A percentile compares a stretch with the other conserved stretches of the same genome.
Evolutionary conservation across 495 filamentous ascomycete species (phyloP).

Genomic region (Neurospora tetrasperma): DNA sequence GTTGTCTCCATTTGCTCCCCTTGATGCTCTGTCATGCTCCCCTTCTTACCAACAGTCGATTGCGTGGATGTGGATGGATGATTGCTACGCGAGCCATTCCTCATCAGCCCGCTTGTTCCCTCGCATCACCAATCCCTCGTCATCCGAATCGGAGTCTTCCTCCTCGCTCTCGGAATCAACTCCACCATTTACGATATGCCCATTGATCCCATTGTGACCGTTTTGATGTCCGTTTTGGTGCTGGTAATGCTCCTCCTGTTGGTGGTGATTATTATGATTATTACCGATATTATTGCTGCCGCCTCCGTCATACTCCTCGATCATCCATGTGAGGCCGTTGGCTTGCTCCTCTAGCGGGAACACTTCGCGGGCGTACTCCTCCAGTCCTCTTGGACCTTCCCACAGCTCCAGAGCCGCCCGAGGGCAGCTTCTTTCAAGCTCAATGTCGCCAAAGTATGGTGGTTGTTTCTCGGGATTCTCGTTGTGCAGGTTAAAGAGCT

Average conservation of each 20-base stretch:
- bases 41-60: neutral
- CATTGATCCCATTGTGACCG: conserved; percentile 6
- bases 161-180: conserved; percentile 8
- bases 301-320: conserved; percentile 29
- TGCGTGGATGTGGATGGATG: neutral
- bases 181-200: neutral
- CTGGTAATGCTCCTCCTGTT: neutral
- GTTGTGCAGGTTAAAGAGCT: conserved; percentile 49
- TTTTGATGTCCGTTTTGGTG: conserved; percentile 6
- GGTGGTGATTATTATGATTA: conserved; percentile 1
- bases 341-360: conserved; percentile 90
- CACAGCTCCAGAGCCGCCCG: conserved; percentile 67
- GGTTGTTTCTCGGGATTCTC: conserved; percentile 44
- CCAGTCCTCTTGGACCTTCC: conserved; percentile 83
- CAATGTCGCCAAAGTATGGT: conserved; percentile 43
- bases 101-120: conserved; percentile 40
- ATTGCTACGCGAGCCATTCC: conserved; percentile 35
- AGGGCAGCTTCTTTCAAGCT: conserved; percentile 51
- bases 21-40: neutral
- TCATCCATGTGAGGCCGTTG: conserved; percentile 91
- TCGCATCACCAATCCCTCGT: conserved; percentile 40
- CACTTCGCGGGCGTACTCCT: conserved; percentile 92
- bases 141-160: conserved; percentile 24
- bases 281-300: conserved; percentile 9
- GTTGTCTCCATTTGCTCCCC: neutral